Base-by-base conservation (phyloP, 2,329 filamentous ascomycete species). In the Hymenoscyphus fructigenus region DNA sequence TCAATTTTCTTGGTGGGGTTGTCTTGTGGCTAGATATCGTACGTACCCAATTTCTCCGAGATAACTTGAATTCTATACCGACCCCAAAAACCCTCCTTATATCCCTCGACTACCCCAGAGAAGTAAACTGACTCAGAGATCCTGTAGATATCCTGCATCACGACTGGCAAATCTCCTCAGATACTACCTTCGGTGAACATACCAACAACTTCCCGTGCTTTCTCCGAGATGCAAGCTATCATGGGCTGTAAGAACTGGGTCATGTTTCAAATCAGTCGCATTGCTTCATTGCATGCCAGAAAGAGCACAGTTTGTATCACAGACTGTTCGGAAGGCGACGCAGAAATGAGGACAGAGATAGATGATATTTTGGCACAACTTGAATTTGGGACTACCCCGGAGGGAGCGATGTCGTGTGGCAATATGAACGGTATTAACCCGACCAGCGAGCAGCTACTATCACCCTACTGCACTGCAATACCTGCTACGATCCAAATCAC, bases 181-280 rank as follows among this genome's bases (percentile, higher is more conserved):
- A 75, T 85, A 34, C 69, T 71, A 58, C 60, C 64, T 82, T 81
- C 69, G 81, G 82, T 67, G 69, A 71, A 55, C 65, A 70, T 17
- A 41, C 71, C 81, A 29, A 78, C 84, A 26, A 34, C 68, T 41
- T 0, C 75, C 74, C 0, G 74, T 83, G 47, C 76, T 77, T 60
- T 77, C 9, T 69, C 64, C 4, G 69, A 68, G 41, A 66, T 88
- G 62, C 80, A 83, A 59, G 79, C 82, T 36, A 81, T 85, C 59
- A 75, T 84, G 50, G 86, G 86, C 1, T 79, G 85, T 65, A 77
- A 84, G 56, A 88, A 87, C 72, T 85, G 84, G 83, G 81, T 81
- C 0, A 69, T 88, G 57, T 75, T 83, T 57, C 76, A 81, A n/a
- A 79, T 89, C 55, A 82, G 81, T 14, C 80, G 85, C 23, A 81